Base-by-base conservation (phyloP, 179 eudicot genomes). In the Gypsophila paniculata region DNA sequence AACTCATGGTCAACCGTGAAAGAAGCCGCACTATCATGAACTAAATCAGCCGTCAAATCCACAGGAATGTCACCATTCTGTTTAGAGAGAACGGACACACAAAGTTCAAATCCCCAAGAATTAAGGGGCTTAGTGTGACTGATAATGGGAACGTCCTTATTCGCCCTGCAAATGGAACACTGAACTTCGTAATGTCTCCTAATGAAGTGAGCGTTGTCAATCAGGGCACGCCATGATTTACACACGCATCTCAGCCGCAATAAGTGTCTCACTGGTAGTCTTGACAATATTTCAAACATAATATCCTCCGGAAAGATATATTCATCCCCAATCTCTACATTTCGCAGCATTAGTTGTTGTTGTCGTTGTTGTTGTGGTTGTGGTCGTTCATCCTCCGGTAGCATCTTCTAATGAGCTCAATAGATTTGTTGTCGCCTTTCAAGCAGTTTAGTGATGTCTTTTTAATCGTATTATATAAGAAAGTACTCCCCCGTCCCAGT, bases 171-270 rank as follows among this genome's bases (percentile, higher is more conserved):
- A 0, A 62, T 19, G 36, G 70, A 19, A 63, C 51, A 36, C 55
- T 64, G 70, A 36, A 32, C 11, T 21, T 64, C 23, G 11, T 73
- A 54, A 29, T 73, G 70, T 18, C 42, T 65, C 22, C 5, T 21
- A 32, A 63, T 64, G 34, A 73, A 73, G n/a, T 21, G 22, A 52
- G 8, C 4, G 34, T 36, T 36, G 12, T 64, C 42, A 23, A 63
- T 64, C 0, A 62, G 59, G 36, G 60, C 49, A 62, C 61, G 15
- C 60, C 69, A 72, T 51, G 61, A 39, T 64, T 73, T 74, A 54
- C 76, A 4, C 25, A 74, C 76, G n/a, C 71, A 65, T 61, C 68
- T 72, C 19, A 19, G 4, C 4, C 49, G 18, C 26, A 72, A 17
- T 38, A 72, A 72, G 11, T 72, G 48, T 61, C 58, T 38, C 10